Conservation (phyloP, 805 yeast genomes). For the Hanseniaspora meyeri region DNA sequence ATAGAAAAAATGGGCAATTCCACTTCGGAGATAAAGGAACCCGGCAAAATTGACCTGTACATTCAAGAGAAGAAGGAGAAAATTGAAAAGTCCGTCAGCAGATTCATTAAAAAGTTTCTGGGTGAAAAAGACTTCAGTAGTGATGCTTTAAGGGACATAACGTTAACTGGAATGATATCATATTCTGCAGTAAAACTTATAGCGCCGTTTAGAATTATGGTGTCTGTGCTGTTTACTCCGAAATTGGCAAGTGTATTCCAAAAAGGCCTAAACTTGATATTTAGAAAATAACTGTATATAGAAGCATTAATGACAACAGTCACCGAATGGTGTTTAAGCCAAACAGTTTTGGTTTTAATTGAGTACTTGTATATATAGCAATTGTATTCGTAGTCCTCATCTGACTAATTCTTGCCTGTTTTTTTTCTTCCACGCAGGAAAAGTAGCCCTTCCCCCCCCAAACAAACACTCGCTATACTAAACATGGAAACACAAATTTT, state of each 20-base stretch:
- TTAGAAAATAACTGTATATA: background rate
- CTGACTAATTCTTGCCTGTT: too few relatives aligned
- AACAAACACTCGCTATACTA: too few relatives aligned
- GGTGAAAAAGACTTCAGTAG: conserved; percentile 39
- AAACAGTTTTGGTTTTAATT: too few relatives aligned
- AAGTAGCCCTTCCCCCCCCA: too few relatives aligned
- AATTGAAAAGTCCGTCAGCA: background rate
- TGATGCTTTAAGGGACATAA: conserved; percentile 37
- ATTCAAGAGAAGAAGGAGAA: conserved; percentile 32
- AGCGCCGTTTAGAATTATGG: conserved; percentile 25
- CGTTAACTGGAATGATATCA: conserved; percentile 65
- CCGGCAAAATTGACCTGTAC: conserved; percentile 24
- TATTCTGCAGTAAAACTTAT: conserved; percentile 52
- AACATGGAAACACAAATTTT: too few relatives aligned
- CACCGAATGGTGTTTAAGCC: too few relatives aligned
- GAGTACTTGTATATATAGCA: too few relatives aligned
- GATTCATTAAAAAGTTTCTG: background rate
- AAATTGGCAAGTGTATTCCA: conserved; percentile 21
- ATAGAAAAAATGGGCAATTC: background rate
- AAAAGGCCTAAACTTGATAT: conserved; percentile 15
- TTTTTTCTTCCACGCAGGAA: too few relatives aligned
- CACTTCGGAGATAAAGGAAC: too few relatives aligned
- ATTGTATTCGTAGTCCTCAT: too few relatives aligned
- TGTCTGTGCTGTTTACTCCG: conserved; percentile 29
- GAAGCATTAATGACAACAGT: too few relatives aligned